Base-by-base conservation (phyloP, 2,329 filamentous ascomycete species). In the Pyrenochaeta sp. region DNA sequence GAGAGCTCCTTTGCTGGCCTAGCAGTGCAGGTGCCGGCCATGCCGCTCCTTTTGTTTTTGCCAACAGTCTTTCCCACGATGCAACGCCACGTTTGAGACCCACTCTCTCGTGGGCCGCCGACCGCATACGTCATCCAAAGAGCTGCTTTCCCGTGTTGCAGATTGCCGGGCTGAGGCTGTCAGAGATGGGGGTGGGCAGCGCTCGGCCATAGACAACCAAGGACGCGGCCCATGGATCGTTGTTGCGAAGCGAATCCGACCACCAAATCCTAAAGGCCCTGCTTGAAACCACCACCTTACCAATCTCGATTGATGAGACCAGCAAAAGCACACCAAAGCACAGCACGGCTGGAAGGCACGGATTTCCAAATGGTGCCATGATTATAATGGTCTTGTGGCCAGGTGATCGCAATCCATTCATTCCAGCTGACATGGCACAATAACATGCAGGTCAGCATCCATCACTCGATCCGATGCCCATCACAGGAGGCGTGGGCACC, bases 1-100 rank as follows among this genome's bases (percentile, higher is more conserved):
- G 29, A 38, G 32, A 23, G 24, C 37, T 20, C 28, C 31, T 28
- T 34, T 38, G 38, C 21, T 44, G 27, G 48, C n/a, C 46, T 53
- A 51, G 48, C 32, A 18, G 34, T 38, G 44, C 31, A 45, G 48
- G 34, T 45, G 51, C 61, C 53, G 56, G 52, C 49, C 42, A 58
- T 60, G 55, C 58, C 50, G 60, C 55, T 54, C 49, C 38, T 35
- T 44, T 55, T 58, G 35, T 20, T 34, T 48, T 51, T 58, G 53
- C 50, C 40, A 53, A 53, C 49, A 50, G 45, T 36, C 36, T 53
- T 55, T 58, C 51, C n/a, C 44, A 53, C 56, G 52, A 61, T 61
- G 57, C 49, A 48, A 52, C 65, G 67, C 65, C 67, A 70, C 63
- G 63, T 65, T 67, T 39, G 47, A 37, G 65, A 60, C 59, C 67